These are phyloP conservation scores for Phlyctochytrium arcticum DNA, from an alignment of 192 early-diverging fungal genomes.

Conservation along the genomic window DNA sequence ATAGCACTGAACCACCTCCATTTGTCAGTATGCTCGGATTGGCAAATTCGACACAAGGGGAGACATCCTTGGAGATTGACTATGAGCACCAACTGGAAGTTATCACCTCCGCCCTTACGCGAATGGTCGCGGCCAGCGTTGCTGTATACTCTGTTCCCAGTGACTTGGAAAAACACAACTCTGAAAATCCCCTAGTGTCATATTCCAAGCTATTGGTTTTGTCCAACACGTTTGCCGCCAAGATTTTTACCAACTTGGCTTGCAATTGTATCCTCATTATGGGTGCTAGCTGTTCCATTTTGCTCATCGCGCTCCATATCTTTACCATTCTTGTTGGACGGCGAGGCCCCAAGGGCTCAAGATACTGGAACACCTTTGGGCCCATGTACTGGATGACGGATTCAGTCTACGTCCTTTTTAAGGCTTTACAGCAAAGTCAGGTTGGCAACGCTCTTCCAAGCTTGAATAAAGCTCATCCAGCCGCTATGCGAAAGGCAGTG, in stretches of 20 bases:
- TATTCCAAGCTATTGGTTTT: background rate
- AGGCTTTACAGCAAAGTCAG: background rate
- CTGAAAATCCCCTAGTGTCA: background rate
- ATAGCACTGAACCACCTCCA: background rate
- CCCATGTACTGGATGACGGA: background rate
- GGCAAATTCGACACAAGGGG: background rate
- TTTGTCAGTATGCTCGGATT: background rate
- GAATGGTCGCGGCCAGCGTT: background rate
- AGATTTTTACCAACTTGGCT: background rate
- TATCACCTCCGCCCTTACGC: background rate
- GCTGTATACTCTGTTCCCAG: background rate
- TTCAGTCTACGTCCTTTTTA: background rate
- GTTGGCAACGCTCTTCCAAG: background rate
- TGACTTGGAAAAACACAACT: no score
- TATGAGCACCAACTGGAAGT: background rate
- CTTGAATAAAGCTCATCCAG: background rate
- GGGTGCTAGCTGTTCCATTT: background rate
- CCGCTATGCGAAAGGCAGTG: background rate
- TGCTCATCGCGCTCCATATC: background rate
- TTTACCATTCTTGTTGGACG: background rate
- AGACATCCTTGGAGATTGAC: background rate
- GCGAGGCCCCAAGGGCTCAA: background rate
- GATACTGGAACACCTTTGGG: background rate
- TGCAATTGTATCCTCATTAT: slow-evolving; percentile 4
- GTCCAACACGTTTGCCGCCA: background rate